phyloP scores from a whole-genome alignment of 306 rosid species.

The Dalbergia oliveri region DNA sequence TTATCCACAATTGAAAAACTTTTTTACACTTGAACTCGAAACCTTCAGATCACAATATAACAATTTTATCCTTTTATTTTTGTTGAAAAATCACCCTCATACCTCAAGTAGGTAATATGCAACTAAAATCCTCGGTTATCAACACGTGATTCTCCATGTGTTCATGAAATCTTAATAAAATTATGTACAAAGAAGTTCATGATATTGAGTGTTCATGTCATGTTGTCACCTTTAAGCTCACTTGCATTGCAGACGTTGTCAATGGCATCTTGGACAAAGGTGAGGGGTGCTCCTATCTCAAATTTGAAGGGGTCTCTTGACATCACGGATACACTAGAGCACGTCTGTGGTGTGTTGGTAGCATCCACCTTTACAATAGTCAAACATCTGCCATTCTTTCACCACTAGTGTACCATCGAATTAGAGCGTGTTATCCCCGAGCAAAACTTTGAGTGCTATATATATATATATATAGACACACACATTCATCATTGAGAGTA shows the following conservation, averaged over 20 bases:
- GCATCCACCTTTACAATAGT: constrained; percentile 54
- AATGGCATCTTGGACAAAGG: constrained; percentile 14
- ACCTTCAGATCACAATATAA: too few species aligned
- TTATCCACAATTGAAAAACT: too few species aligned
- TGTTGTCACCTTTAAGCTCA: constrained; percentile 20
- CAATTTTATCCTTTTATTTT: too few species aligned
- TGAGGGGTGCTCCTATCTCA: constrained; percentile 39
- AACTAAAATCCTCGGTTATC: too few species aligned
- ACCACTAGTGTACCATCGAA: constrained; percentile 44
- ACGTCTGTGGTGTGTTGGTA: constrained; percentile 38
- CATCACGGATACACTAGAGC: constrained; percentile 50
- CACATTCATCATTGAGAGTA: neutral
- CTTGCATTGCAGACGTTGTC: constrained; percentile 18
- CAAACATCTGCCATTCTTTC: neutral
- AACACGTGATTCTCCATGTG: too few species aligned
- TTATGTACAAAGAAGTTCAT: too few species aligned
- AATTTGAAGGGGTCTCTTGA: constrained; percentile 47
- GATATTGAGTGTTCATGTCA: too few species aligned
- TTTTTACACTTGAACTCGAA: too few species aligned
- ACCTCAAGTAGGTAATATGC: too few species aligned
- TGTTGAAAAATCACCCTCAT: too few species aligned
- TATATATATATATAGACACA: too few species aligned
- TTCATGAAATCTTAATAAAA: too few species aligned
- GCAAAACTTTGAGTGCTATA: constrained; percentile 21
- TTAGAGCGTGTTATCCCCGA: neutral